Evolutionary conservation across 331 rosid species (phyloP).

Genomic region (Cydonia oblonga): DNA sequence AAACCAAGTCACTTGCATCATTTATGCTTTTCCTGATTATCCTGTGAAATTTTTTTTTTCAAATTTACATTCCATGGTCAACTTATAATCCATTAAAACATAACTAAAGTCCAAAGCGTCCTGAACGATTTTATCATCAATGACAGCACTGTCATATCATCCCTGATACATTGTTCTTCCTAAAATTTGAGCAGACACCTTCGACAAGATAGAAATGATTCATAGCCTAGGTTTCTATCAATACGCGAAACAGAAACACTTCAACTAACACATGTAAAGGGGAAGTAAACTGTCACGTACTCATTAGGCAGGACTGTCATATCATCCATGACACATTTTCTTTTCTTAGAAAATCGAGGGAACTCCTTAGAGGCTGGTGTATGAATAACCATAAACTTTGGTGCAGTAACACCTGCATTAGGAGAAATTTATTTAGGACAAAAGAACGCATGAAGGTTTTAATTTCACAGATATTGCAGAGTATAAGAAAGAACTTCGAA

Average conservation of each 20-base stretch:
- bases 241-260: neutral
- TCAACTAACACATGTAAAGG: neutral
- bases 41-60: constrained; percentile 31
- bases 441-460: neutral
- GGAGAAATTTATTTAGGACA: neutral
- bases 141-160: too few species aligned
- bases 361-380: constrained; percentile 51
- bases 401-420: constrained; percentile 31
- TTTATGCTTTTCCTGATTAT: constrained; percentile 28
- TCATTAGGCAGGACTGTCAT: constrained; percentile 31
- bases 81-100: constrained; percentile 3
- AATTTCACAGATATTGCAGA: neutral
- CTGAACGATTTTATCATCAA: neutral
- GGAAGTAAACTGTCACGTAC: constrained; percentile 34
- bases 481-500: neutral
- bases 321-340: constrained; percentile 47
- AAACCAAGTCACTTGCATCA: constrained; percentile 46
- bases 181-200: neutral
- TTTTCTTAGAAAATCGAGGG: constrained; percentile 37
- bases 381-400: constrained; percentile 28
- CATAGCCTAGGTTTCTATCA: neutral
- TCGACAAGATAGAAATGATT: neutral
- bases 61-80: neutral
- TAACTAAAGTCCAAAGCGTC: constrained; percentile 4
- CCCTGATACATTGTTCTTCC: too few species aligned